phyloP scores from a whole-genome alignment of 805 yeast genomes.

The Kuraishia piskuri region DNA sequence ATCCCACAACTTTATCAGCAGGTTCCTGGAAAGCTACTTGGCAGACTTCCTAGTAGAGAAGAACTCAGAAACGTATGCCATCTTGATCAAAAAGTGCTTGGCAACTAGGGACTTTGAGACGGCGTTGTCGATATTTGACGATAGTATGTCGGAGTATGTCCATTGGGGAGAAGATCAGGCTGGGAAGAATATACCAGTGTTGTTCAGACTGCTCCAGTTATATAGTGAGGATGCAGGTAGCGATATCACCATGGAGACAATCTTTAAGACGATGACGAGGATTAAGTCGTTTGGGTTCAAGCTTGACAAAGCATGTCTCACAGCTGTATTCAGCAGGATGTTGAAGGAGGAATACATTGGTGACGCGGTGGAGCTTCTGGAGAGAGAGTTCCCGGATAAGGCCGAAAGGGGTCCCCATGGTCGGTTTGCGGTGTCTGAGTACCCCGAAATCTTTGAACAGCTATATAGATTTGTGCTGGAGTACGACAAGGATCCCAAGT shows the following conservation, averaged over 20 bases:
- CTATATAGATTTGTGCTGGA: constrained; percentile 36
- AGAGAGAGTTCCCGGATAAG: constrained; percentile 26
- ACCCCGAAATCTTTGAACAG: constrained; percentile 29
- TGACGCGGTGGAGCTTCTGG: constrained; percentile 33
- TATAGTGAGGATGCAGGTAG: constrained; percentile 11
- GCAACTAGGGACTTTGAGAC: constrained; percentile 20
- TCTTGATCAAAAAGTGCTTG: constrained; percentile 26
- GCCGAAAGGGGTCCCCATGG: constrained; percentile 10
- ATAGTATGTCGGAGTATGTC: constrained; percentile 27
- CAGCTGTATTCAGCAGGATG: constrained; percentile 27
- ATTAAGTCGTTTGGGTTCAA: constrained; percentile 13
- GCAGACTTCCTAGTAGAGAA: constrained; percentile 20
- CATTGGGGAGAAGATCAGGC: constrained; percentile 32
- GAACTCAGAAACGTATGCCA: constrained; percentile 27
- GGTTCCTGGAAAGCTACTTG: constrained; percentile 20
- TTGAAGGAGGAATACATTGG: constrained; percentile 25
- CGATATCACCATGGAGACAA: neutral
- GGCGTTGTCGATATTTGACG: constrained; percentile 26
- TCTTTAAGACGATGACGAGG: constrained; percentile 9
- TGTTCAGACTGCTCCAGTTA: constrained; percentile 16
- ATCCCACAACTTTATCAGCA: constrained; percentile 15
- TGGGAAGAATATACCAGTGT: constrained; percentile 16
- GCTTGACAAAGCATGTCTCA: constrained; percentile 29
- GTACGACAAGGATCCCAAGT: constrained; percentile 20
- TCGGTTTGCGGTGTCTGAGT: constrained; percentile 7